These are phyloP conservation scores for Lentinula guzmanii DNA, from an alignment of 768 basidiomycete genomes.

Conservation along the genomic window DNA sequence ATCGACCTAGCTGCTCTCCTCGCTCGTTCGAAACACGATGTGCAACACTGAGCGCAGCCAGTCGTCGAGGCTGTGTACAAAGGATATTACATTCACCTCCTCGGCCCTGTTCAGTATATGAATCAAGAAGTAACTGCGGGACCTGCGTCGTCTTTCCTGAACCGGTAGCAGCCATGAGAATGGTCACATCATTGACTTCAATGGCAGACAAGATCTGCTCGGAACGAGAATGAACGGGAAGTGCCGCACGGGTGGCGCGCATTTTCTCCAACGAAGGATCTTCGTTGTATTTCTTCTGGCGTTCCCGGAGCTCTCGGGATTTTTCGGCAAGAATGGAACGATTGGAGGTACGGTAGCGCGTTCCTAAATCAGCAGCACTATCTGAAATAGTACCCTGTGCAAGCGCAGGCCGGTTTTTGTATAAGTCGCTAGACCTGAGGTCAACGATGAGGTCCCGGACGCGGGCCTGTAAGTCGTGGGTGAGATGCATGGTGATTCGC, in stretches of 20 bases:
- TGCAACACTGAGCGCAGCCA: slow-evolving; percentile 90
- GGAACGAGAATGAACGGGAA: slow-evolving; percentile 74
- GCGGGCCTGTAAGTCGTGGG: slow-evolving; percentile 56
- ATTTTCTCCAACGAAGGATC: slow-evolving; percentile 61
- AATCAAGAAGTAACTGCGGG: slow-evolving; percentile 87
- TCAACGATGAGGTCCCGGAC: slow-evolving; percentile 68
- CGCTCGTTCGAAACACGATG: slow-evolving; percentile 88
- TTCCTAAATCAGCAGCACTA: slow-evolving; percentile 16
- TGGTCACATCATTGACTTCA: slow-evolving; percentile 72
- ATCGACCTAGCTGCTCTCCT: slow-evolving; percentile 60
- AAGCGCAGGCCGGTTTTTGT: slow-evolving; percentile 52
- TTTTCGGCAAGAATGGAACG: slow-evolving; percentile 35
- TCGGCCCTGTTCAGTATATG: slow-evolving; percentile 69
- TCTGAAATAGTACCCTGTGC: slow-evolving; percentile 4
- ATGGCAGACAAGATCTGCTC: slow-evolving; percentile 66
- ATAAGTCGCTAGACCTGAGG: slow-evolving; percentile 58
- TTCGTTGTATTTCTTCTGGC: slow-evolving; percentile 51
- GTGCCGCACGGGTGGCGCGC: slow-evolving; percentile 54
- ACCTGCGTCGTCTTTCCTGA: slow-evolving; percentile 95
- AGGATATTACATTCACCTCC: slow-evolving; percentile 85
- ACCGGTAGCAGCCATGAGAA: slow-evolving; percentile 86
- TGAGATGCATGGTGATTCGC: slow-evolving; percentile 60
- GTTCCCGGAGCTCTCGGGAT: slow-evolving; percentile 49
- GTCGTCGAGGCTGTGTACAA: slow-evolving; percentile 88
- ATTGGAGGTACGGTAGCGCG: slow-evolving; percentile 19